Evolutionary conservation across 331 rosid species (phyloP), one percentile per base, ranked within the genome.

Genomic region (Malus hybrid): DNA sequence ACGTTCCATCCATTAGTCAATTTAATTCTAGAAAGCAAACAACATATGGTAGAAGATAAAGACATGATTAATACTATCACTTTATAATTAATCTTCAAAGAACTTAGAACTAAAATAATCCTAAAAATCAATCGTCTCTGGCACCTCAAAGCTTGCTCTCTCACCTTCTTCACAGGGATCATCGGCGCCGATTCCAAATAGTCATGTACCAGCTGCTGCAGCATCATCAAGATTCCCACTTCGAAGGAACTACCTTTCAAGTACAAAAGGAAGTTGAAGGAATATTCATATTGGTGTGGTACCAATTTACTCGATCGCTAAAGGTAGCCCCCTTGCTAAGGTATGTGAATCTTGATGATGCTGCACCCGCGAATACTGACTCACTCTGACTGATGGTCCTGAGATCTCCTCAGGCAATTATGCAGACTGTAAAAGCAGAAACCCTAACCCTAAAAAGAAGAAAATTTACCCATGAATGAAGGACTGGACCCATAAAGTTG

Each of bases 151-250:
- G 10, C 10, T 39, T 39, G 46, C 12, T 39, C 13, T 39, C 46
- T 39, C 46, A 39, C 46, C 46, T 39, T 39, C 46, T 39, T 39
- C 46, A 39, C 46, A 10, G 46, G 46, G 46, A 39, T 39, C 46
- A 39, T 39, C 46, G 46, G 13, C 22, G 24, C 44, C 14, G 44
- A 33, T 32, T 15, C 5, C 24, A 1, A 48, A 61, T 36, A 89
- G 90, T 73, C 91, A 80, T 75, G 62, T 77, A 89, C 82, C 56
- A 74, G 88, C 87, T 26, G 85, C 53, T 87, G 94, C 94, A 89
- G 94, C 91, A 89, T 89, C 94, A 89, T 89, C 94, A 89, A 89
- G 91, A 89, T 89, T 89, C 94, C 70, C 94, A 34, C 44, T 63
- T 63, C 50, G 12, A 66, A 39, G 77, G 68, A 46, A 60, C 7